Base-by-base conservation (phyloP, 176 grass and related monocot genomes). In the Rhipidocladum racemiflorum region DNA sequence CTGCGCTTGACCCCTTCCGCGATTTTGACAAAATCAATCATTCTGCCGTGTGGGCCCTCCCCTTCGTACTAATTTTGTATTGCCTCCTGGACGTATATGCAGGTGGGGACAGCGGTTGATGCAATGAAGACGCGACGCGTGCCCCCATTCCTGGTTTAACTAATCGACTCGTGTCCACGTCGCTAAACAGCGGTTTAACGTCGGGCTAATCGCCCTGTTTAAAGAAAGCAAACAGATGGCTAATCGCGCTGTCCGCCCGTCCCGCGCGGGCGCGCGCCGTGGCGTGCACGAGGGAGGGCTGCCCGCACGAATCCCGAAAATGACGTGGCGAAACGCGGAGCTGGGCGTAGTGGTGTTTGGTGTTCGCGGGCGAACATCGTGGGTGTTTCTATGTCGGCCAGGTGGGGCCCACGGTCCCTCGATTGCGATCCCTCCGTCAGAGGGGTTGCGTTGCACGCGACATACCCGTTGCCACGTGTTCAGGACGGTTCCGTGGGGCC, bases 361-460 rank as follows among this genome's bases (percentile, higher is more conserved):
- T 91, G 76, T 77, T 71, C 38, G 69, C 6, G 43, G 46, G 9
- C 29, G 48, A 14, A 14, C 78, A 86, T 68, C 78, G 45, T 16
- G 40, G 34, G 15, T 42, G 35, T n/a, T 5, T 65, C n/a, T 10
- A 83, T 83, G 87, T 91, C 86, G 90, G 90, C 90, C 57, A 72
- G 68, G 44, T n/a, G 66, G 43, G 61, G 0, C n/a, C 68, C 25
- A 1, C 49, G 1, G 17, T 7, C 48, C 14, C 45, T 48, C 45
- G 45, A 48, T 48, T 16, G 14, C 45, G 5, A 48, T 48, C 45
- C 45, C 14, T 46, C 44, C 44, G 13, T 46, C 44, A 3, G 44
- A 49, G 16, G 16, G 16, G 48, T 18, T 50, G 48, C 16, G 2
- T 5, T 38, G 0, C 24, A 66, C 68, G 59, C 75, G 65, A 64